Conservation (phyloP, 768 basidiomycete genomes). For the Hemileccinum impolitum region DNA sequence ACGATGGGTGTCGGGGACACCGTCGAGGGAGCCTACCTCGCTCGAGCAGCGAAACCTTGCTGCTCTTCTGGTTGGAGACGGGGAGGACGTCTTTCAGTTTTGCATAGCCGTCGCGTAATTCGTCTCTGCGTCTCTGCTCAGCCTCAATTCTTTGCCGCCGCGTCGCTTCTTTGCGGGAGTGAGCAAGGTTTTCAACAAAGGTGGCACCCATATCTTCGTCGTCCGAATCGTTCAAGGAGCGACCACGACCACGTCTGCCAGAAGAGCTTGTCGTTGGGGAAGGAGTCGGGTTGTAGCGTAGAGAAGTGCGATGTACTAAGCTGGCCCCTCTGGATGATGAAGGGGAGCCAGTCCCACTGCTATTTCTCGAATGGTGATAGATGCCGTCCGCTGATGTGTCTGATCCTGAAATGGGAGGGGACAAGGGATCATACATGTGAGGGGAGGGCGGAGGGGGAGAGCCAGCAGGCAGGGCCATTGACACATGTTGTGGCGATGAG, state of each 20-base stretch:
- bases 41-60: constrained; percentile 85
- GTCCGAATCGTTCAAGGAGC: constrained; percentile 73
- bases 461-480: constrained; percentile 57
- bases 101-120: constrained; percentile 86
- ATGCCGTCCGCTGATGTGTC: constrained; percentile 83
- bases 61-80: constrained; percentile 85
- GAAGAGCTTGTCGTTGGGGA: constrained; percentile 74
- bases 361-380: constrained; percentile 74
- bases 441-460: constrained; percentile 75
- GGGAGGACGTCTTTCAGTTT: constrained; percentile 86
- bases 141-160: constrained; percentile 83
- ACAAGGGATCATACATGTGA: constrained; percentile 80
- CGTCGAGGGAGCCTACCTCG: constrained; percentile 54
- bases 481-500: constrained; percentile 64
- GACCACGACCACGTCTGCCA: constrained; percentile 59
- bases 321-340: constrained; percentile 73
- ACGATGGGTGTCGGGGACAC: background rate
- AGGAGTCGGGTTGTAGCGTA: constrained; percentile 79
- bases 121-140: constrained; percentile 86
- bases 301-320: constrained; percentile 66
- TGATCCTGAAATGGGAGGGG: constrained; percentile 85
- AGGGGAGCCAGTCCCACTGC: constrained; percentile 70
- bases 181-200: constrained; percentile 68
- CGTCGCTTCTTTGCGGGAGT: constrained; percentile 80
- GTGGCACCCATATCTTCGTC: constrained; percentile 70